Percentiles rank a stretch among this genome's conserved stretches.
Conservation (phyloP, 257 asterid species). For the Przewalskia tangutica region DNA sequence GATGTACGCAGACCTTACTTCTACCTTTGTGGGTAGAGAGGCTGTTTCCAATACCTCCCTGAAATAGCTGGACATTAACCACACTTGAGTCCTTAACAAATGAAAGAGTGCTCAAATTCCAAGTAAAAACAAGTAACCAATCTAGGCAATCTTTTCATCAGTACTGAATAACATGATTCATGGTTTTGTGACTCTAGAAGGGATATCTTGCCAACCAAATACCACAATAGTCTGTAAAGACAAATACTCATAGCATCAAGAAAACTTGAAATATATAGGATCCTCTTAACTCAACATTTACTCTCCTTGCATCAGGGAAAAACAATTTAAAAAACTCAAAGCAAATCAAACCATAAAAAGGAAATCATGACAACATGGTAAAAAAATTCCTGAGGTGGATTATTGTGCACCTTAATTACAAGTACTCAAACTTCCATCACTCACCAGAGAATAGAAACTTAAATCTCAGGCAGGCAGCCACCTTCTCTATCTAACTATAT, state of each 20-base stretch:
- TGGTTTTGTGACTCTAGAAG: background rate
- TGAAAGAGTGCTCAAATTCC: background rate
- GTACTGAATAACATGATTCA: background rate
- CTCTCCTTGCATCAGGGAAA: background rate
- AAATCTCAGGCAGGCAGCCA: conserved; percentile 10
- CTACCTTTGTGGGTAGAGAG: too few relatives aligned
- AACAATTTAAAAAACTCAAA: conserved; percentile 8
- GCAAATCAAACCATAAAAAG: conserved; percentile 14
- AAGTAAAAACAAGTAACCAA: background rate
- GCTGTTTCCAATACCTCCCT: background rate
- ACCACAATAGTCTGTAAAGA: background rate
- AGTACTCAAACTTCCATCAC: conserved; percentile 36
- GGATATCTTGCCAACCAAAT: background rate
- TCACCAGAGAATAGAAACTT: conserved; percentile 17
- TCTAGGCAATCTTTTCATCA: background rate
- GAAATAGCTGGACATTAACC: too few relatives aligned
- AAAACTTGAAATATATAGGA: background rate
- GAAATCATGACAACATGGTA: background rate
- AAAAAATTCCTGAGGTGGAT: conserved; percentile 24
- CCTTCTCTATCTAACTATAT: conserved; percentile 33
- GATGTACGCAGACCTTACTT: too few relatives aligned
- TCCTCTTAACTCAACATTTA: background rate
- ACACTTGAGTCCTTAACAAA: background rate
- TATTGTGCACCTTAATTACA: conserved; percentile 32
- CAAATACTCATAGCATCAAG: background rate